A percentile compares a stretch with the other conserved stretches of the same genome.
Evolutionary conservation across 2,329 filamentous ascomycete species (phyloP).

Genomic region (Exophiala bonariae): DNA sequence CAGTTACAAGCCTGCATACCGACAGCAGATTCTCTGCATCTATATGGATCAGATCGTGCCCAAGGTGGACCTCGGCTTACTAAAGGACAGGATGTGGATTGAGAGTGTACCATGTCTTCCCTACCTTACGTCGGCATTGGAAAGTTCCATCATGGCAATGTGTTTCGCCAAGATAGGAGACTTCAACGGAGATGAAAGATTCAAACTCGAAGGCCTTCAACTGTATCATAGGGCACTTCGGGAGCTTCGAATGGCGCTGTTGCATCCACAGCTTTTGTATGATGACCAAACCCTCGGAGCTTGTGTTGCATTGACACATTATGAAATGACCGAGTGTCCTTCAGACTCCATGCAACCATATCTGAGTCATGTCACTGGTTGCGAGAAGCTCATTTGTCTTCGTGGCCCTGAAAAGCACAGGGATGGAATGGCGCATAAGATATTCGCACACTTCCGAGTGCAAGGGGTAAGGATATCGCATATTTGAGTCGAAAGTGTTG

Average conservation of each 20-base stretch:
- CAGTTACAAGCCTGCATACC: slow-evolving; percentile 18
- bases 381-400: slow-evolving; percentile 33
- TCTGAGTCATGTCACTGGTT: slow-evolving; percentile 35
- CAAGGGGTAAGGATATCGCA: slow-evolving; percentile 25
- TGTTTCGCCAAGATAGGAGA: slow-evolving; percentile 32
- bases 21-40: slow-evolving; percentile 31
- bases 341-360: slow-evolving; percentile 31
- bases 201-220: slow-evolving; percentile 31
- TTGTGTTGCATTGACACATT: slow-evolving; percentile 36
- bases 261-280: slow-evolving; percentile 32
- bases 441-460: slow-evolving; percentile 35
- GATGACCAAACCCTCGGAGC: slow-evolving; percentile 38
- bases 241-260: slow-evolving; percentile 37
- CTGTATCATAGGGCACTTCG: slow-evolving; percentile 36
- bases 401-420: slow-evolving; percentile 35
- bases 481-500: neutral
- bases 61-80: slow-evolving; percentile 7
- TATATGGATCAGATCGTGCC: slow-evolving; percentile 30
- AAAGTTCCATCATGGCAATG: slow-evolving; percentile 32
- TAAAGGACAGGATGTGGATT: slow-evolving; percentile 30
- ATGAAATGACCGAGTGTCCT: slow-evolving; percentile 39
- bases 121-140: slow-evolving; percentile 30
- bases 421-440: slow-evolving; percentile 33
- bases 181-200: slow-evolving; percentile 17
- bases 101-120: slow-evolving; percentile 29